A percentile compares a stretch with the other conserved stretches of the same genome.
phyloP scores from a whole-genome alignment of 2,329 filamentous ascomycete genomes.

The Sarocladium brachiariae region DNA sequence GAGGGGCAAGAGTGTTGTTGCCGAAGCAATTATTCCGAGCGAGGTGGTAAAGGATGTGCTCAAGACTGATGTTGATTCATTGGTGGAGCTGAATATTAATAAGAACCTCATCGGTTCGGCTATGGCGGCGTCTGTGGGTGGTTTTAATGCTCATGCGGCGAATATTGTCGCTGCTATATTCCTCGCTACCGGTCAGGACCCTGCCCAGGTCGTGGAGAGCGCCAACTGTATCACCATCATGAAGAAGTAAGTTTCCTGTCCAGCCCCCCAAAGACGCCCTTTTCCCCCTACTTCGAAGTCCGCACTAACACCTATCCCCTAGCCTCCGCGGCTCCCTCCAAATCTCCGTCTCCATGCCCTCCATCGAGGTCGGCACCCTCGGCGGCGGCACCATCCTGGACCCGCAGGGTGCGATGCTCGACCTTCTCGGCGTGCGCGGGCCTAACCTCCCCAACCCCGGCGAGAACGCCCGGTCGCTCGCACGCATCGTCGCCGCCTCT shows the following conservation, averaged over 20 bases:
- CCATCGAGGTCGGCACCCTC: conserved; percentile 93
- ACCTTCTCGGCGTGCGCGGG: conserved; percentile 87
- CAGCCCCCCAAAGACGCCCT: too few relatives aligned
- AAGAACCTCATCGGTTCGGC: conserved; percentile 97
- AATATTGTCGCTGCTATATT: conserved; percentile 97
- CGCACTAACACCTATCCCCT: conserved; percentile 23
- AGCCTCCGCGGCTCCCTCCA: conserved; percentile 86
- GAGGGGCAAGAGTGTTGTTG: conserved; percentile 91
- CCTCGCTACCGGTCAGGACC: conserved; percentile 95
- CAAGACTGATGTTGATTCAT: conserved; percentile 87
- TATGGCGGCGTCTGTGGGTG: conserved; percentile 92
- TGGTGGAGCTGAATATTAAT: conserved; percentile 86
- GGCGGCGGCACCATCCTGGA: conserved; percentile 96
- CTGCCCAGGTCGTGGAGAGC: conserved; percentile 94
- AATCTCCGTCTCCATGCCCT: conserved; percentile 97
- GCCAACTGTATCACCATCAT: conserved; percentile 97
- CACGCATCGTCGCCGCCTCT: conserved; percentile 81
- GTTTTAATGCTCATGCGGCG: conserved; percentile 95
- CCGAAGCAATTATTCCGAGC: conserved; percentile 90
- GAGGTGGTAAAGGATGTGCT: conserved; percentile 81
- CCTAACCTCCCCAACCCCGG: conserved; percentile 85
- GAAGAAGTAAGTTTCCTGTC: conserved; percentile 78
- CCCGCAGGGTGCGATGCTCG: conserved; percentile 92
- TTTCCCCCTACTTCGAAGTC: not conserved
- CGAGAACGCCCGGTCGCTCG: conserved; percentile 83